Evolutionary conservation across 345 rosid species (phyloP).

Genomic region (Tarenaya hassleriana): DNA sequence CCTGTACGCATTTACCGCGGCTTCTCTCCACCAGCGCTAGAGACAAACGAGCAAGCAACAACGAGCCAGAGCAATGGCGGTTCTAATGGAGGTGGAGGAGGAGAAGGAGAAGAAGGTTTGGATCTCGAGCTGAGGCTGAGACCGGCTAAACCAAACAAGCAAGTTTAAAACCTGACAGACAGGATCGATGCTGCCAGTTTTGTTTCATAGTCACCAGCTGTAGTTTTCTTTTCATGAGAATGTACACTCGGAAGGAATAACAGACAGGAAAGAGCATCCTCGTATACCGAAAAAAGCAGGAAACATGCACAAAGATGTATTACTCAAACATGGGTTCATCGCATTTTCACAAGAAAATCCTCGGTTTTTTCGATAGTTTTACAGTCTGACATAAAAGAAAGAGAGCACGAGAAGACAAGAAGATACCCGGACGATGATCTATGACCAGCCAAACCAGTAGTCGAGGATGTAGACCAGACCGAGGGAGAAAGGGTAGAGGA

Average conservation of each 20-base stretch:
- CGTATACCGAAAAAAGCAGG: too few relatives aligned
- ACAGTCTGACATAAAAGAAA: background rate
- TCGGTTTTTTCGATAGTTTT: too few relatives aligned
- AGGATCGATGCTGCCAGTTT: too few relatives aligned
- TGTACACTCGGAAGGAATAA: background rate
- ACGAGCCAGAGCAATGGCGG: constrained; percentile 19
- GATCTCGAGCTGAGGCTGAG: constrained; percentile 51
- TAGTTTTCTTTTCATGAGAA: background rate
- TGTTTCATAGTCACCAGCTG: background rate
- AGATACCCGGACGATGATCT: too few relatives aligned
- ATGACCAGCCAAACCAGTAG: constrained; percentile 84
- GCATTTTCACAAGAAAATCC: background rate
- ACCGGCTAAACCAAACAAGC: background rate
- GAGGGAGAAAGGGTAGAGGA: constrained; percentile 77
- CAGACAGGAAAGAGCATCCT: too few relatives aligned
- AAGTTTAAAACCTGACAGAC: too few relatives aligned
- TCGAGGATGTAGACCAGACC: constrained; percentile 84
- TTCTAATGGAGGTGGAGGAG: too few relatives aligned
- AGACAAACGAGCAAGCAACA: constrained; percentile 21
- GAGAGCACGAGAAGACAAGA: too few relatives aligned
- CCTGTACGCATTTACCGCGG: constrained; percentile 30
- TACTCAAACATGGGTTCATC: too few relatives aligned
- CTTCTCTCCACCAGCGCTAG: constrained; percentile 35
- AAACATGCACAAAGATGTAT: too few relatives aligned
- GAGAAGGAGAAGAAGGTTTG: constrained; percentile 35